Conservation (phyloP, 805 yeast genomes). For the Saturnispora silvae region DNA sequence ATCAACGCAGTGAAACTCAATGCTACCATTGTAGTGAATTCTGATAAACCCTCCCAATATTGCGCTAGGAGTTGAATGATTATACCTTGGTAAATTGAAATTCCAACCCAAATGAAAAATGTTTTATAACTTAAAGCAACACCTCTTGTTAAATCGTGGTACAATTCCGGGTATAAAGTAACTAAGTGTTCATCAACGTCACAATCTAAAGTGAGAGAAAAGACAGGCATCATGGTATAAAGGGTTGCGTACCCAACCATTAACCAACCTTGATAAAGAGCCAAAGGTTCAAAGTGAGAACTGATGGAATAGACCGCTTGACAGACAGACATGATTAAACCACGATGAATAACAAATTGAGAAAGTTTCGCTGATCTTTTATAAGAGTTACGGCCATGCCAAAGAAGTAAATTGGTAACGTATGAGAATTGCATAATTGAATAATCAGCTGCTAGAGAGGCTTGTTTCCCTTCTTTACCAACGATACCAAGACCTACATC, state of each 20-base stretch:
- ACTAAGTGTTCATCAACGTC: slow-evolving; percentile 89
- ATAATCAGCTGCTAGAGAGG: slow-evolving; percentile 94
- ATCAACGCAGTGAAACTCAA: slow-evolving; percentile 72
- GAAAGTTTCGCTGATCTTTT: slow-evolving; percentile 91
- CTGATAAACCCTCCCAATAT: slow-evolving; percentile 51
- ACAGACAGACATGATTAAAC: slow-evolving; percentile 84
- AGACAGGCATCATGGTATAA: slow-evolving; percentile 97
- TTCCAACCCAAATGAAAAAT: slow-evolving; percentile 82
- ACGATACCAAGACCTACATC: slow-evolving; percentile 99
- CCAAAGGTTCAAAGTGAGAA: slow-evolving; percentile 85
- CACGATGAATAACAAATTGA: slow-evolving; percentile 95
- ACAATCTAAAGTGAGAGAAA: slow-evolving; percentile 79
- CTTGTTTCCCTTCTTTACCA: slow-evolving; percentile 97
- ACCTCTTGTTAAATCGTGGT: slow-evolving; percentile 85
- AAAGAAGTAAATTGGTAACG: slow-evolving; percentile 70
- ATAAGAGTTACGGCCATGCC: slow-evolving; percentile 98
- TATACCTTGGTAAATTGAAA: slow-evolving; percentile 85
- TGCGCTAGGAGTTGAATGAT: slow-evolving; percentile 80
- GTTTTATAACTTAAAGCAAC: slow-evolving; percentile 76
- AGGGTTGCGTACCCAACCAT: slow-evolving; percentile 98
- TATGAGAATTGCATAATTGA: slow-evolving; percentile 88
- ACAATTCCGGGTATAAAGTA: slow-evolving; percentile 85
- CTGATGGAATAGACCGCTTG: slow-evolving; percentile 88
- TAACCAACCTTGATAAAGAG: slow-evolving; percentile 89
- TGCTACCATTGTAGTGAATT: slow-evolving; percentile 71